These are phyloP conservation scores for Auriscalpium vulgare DNA, from an alignment of 768 basidiomycete species.

Conservation along the genomic window DNA sequence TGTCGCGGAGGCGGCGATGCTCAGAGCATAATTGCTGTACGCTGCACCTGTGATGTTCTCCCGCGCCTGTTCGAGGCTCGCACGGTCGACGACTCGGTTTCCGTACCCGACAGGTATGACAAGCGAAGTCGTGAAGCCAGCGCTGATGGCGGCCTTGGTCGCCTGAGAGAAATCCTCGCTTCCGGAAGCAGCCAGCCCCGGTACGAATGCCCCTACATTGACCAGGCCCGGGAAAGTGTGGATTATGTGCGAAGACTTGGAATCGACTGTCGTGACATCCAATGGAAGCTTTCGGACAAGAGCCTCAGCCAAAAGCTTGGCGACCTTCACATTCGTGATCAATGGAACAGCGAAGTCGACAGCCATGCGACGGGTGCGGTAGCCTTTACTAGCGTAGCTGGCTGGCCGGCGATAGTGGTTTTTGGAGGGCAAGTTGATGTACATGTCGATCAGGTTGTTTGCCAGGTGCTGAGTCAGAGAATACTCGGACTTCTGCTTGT, in stretches of 20 bases:
- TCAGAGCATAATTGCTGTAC: constrained; percentile 84
- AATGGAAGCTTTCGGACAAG: constrained; percentile 84
- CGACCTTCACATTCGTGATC: constrained; percentile 98
- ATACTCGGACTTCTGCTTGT: constrained; percentile 92
- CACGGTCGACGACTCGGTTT: constrained; percentile 57
- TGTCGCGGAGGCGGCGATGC: constrained; percentile 61
- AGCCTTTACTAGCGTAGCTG: constrained; percentile 94
- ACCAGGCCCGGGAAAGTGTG: constrained; percentile 88
- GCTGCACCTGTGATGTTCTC: constrained; percentile 54
- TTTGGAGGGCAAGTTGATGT: constrained; percentile 98
- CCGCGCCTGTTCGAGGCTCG: constrained; percentile 62
- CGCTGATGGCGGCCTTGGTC: constrained; percentile 77
- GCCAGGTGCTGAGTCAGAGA: constrained; percentile 94
- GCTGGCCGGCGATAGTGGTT: constrained; percentile 96
- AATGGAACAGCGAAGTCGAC: constrained; percentile 97
- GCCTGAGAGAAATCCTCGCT: constrained; percentile 57
- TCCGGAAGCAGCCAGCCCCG: constrained; percentile 46
- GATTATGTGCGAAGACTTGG: constrained; percentile 88
- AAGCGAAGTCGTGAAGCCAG: constrained; percentile 83
- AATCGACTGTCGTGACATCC: constrained; percentile 85
- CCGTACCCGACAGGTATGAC: constrained; percentile 65
- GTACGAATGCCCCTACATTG: constrained; percentile 83
- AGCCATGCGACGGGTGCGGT: constrained; percentile 95
- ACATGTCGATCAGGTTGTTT: constrained; percentile 97
- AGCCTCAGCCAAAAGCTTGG: constrained; percentile 92